phyloP scores from a whole-genome alignment of 1,284 basidiomycete species.

The Rhodotorula sp. region DNA sequence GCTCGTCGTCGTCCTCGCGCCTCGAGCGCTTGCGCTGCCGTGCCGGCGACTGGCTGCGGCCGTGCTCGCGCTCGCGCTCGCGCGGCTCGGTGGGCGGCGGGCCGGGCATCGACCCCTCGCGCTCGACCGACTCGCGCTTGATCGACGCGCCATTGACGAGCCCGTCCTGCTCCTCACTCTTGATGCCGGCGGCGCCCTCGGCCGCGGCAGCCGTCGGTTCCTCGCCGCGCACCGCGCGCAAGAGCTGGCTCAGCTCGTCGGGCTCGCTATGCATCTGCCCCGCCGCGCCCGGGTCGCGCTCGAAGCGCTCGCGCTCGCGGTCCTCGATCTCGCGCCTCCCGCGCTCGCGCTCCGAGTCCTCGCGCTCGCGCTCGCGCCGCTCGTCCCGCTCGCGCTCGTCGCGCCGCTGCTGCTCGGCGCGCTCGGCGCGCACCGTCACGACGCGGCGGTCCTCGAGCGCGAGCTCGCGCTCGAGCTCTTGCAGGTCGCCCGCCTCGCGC shows the following conservation, averaged over 20 bases:
- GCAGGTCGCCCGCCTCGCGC: conserved; percentile 21
- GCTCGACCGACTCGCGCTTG: conserved; percentile 11
- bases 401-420: neutral
- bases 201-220: too few species aligned
- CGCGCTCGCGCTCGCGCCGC: neutral
- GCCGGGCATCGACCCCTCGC: conserved; percentile 14
- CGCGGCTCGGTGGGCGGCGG: conserved; percentile 1
- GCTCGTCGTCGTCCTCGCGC: neutral
- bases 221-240: too few species aligned
- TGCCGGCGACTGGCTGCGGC: neutral
- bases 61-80: neutral
- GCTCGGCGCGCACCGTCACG: conserved; percentile 1
- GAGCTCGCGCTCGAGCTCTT: conserved; percentile 21
- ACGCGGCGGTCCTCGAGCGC: conserved; percentile 21
- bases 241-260: too few species aligned
- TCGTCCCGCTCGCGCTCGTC: neutral
- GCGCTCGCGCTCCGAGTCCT: conserved; percentile 11
- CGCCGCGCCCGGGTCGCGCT: neutral
- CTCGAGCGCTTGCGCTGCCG: conserved; percentile 13
- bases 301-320: neutral
- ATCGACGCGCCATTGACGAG: neutral
- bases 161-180: too few species aligned
- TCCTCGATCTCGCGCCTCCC: conserved; percentile 30
- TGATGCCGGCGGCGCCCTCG: too few species aligned
- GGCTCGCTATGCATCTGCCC: neutral